A percentile compares a stretch with the other conserved stretches of the same genome.
Evolutionary conservation across 2,329 filamentous ascomycete species (phyloP).

Genomic region (Fusarium annulatum): DNA sequence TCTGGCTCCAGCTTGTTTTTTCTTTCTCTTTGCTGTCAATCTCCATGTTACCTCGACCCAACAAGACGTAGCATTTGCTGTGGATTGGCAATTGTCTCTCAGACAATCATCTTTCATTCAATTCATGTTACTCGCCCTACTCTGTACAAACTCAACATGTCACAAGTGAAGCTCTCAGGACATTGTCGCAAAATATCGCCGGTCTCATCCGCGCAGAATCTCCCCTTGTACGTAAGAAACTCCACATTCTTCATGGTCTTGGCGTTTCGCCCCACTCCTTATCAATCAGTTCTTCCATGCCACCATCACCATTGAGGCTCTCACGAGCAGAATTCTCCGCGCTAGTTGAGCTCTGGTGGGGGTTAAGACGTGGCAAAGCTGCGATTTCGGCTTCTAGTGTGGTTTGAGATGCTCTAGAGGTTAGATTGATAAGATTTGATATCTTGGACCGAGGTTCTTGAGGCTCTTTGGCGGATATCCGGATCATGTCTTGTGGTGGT

Average conservation of each 20-base stretch:
- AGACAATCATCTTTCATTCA: background rate
- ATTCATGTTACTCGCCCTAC: background rate
- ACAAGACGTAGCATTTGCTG: background rate
- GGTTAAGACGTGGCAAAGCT: background rate
- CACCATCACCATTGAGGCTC: conserved; percentile 28
- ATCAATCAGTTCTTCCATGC: conserved; percentile 41
- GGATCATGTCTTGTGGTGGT: background rate
- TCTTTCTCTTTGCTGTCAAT: conserved; percentile 8
- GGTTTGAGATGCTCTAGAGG: background rate
- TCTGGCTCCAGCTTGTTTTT: background rate
- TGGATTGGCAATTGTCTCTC: background rate
- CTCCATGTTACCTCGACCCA: conserved; percentile 11
- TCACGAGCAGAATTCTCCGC: conserved; percentile 19
- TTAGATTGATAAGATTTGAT: conserved; percentile 25
- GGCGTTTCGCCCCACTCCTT: conserved; percentile 27
- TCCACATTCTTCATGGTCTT: conserved; percentile 8
- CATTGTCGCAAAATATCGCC: background rate
- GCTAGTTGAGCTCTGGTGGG: conserved; percentile 21
- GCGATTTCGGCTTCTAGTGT: conserved; percentile 13
- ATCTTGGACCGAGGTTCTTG: background rate
- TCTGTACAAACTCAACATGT: background rate
- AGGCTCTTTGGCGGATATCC: background rate
- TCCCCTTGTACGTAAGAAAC: conserved; percentile 24
- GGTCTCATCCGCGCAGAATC: conserved; percentile 11
- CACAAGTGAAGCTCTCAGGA: background rate